phyloP scores from a whole-genome alignment of 2,329 filamentous ascomycete genomes.

The Epichloe amarillans region DNA sequence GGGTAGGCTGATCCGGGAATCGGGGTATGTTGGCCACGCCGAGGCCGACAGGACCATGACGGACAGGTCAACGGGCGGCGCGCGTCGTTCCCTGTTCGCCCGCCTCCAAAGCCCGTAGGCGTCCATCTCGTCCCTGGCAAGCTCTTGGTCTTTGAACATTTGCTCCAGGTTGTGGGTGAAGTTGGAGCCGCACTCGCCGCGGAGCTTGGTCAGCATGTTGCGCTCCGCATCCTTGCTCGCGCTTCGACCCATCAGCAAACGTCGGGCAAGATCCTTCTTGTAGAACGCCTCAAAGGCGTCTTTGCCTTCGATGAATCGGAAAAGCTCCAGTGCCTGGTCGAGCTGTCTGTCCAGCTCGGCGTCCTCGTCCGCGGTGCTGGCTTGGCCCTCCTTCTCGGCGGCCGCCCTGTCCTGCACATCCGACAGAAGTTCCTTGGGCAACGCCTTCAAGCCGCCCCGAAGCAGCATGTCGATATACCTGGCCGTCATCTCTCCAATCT shows the following conservation, averaged over 20 bases:
- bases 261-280: constrained; percentile 87
- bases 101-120: constrained; percentile 62
- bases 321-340: constrained; percentile 84
- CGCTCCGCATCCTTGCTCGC: constrained; percentile 91
- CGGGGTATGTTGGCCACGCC: constrained; percentile 86
- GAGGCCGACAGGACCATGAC: constrained; percentile 86
- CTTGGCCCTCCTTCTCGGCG: constrained; percentile 48
- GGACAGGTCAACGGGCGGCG: constrained; percentile 46
- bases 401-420: constrained; percentile 43
- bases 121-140: constrained; percentile 85
- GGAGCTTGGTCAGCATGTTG: constrained; percentile 85
- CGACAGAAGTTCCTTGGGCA: constrained; percentile 55
- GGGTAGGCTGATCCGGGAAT: constrained; percentile 59
- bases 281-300: constrained; percentile 98
- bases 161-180: constrained; percentile 97
- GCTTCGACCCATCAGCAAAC: constrained; percentile 81
- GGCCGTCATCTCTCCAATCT: constrained; percentile 96
- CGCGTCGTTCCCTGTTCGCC: constrained; percentile 30
- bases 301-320: constrained; percentile 94
- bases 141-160: constrained; percentile 98
- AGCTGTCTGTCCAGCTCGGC: constrained; percentile 83
- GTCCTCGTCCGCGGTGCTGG: constrained; percentile 72
- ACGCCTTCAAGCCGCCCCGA: constrained; percentile 72
- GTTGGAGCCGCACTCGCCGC: constrained; percentile 81
- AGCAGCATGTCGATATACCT: constrained; percentile 90